phyloP scores from a whole-genome alignment of 2,329 filamentous ascomycete genomes.

The Colletotrichum simmondsii region DNA sequence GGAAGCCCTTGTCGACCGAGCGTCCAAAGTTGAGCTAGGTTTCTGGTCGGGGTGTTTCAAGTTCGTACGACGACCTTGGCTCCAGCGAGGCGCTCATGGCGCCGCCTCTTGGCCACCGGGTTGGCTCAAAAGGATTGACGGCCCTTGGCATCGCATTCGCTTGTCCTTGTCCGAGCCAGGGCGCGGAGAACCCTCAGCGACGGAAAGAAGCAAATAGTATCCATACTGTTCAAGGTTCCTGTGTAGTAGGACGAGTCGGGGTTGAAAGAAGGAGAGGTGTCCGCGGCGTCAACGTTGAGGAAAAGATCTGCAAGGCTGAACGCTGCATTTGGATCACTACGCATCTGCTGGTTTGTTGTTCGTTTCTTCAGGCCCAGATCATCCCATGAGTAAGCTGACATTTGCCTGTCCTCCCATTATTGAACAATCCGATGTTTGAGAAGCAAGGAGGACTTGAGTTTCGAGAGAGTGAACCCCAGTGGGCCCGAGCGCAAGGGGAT shows the following conservation, averaged over 20 bases:
- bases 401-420: constrained; percentile 7
- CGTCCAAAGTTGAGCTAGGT: constrained; percentile 19
- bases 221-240: background rate
- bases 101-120: constrained; percentile 4
- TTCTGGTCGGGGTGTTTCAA: constrained; percentile 27
- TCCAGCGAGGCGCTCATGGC: constrained; percentile 20
- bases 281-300: background rate
- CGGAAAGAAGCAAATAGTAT: background rate
- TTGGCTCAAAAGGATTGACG: background rate
- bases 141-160: background rate
- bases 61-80: constrained; percentile 30
- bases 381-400: constrained; percentile 14
- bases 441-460: background rate
- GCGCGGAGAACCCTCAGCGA: background rate
- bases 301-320: background rate
- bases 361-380: constrained; percentile 20
- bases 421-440: background rate
- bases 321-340: background rate
- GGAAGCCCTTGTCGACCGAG: constrained; percentile 26
- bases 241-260: background rate
- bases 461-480: background rate
- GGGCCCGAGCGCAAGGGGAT: constrained; percentile 9
- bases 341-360: background rate
- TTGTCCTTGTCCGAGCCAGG: background rate
- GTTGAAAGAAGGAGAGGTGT: constrained; percentile 3